These are phyloP conservation scores for Rhizophagus sp. DNA, from an alignment of 192 early-diverging fungal species.

Conservation along the genomic window DNA sequence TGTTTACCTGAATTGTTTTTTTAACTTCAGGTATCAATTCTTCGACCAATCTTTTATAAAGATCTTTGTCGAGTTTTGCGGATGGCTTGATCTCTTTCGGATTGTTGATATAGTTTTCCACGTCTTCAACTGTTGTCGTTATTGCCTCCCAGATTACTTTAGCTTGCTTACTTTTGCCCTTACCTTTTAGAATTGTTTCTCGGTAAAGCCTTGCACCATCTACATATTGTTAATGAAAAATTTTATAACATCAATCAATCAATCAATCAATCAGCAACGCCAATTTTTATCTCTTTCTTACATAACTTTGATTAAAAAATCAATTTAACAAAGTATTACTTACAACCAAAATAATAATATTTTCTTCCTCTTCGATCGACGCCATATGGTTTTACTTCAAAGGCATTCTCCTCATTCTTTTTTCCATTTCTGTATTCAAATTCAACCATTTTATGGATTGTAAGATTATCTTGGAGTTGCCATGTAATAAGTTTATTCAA, in stretches of 20 bases:
- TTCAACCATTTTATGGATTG: conserved; percentile 17
- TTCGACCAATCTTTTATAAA: neutral
- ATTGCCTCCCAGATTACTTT: neutral
- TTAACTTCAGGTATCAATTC: conserved; percentile 13
- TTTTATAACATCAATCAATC: too few species aligned
- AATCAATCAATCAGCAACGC: too few species aligned
- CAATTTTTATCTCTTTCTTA: neutral
- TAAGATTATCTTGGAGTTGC: conserved; percentile 18
- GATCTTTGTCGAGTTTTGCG: neutral
- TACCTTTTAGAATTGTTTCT: neutral
- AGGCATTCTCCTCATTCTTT: conserved; percentile 8
- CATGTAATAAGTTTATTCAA: conserved; percentile 21
- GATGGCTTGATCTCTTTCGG: conserved; percentile 17
- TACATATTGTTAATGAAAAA: neutral
- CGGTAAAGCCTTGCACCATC: conserved; percentile 19
- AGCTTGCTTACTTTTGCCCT: neutral
- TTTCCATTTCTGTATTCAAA: conserved; percentile 12
- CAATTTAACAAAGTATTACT: neutral
- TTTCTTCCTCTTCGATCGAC: conserved; percentile 7
- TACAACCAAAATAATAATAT: conserved; percentile 27
- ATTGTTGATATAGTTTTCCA: conserved; percentile 15
- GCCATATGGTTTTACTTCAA: neutral
- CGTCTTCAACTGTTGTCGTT: conserved; percentile 15
- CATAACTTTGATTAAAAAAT: neutral
- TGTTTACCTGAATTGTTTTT: neutral